These are phyloP conservation scores for Amanita rimosa DNA, from an alignment of 768 basidiomycete species.

Conservation along the genomic window DNA sequence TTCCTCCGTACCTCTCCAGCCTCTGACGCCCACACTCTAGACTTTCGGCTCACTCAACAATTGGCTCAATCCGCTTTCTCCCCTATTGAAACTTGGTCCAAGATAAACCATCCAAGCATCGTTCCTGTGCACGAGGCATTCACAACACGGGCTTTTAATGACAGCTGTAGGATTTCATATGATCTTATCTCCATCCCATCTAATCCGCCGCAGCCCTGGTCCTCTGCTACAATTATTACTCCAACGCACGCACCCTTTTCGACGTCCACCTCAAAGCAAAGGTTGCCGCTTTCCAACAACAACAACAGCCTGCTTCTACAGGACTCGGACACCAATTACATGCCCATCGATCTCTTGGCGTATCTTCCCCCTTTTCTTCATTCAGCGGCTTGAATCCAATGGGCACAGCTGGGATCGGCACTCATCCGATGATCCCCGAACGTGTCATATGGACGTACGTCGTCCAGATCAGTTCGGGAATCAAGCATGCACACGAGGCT, in stretches of 20 bases:
- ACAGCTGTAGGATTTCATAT: conserved; percentile 58
- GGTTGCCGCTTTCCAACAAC: conserved; percentile 19
- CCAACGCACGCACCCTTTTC: conserved; percentile 71
- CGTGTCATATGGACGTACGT: conserved; percentile 87
- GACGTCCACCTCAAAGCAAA: conserved; percentile 66
- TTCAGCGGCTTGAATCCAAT: neutral
- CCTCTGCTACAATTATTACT: conserved; percentile 84
- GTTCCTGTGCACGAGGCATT: conserved; percentile 84
- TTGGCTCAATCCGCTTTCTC: conserved; percentile 75
- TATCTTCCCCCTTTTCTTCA: neutral
- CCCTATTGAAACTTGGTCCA: conserved; percentile 78
- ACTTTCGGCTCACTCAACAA: conserved; percentile 75
- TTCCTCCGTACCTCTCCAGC: conserved; percentile 4
- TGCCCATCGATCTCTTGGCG: neutral
- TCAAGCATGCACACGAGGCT: conserved; percentile 76
- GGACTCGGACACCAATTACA: neutral
- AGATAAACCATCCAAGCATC: conserved; percentile 77
- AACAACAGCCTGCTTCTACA: conserved; percentile 4
- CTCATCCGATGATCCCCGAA: conserved; percentile 46
- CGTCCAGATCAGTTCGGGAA: conserved; percentile 78
- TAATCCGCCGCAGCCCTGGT: conserved; percentile 55
- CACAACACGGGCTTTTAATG: conserved; percentile 86
- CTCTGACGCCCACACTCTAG: conserved; percentile 26
- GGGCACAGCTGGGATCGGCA: neutral
- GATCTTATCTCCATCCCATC: neutral